Percentiles rank a stretch among this genome's conserved stretches.
Evolutionary conservation across 345 rosid genomes (phyloP).

Genomic region (Rhodomyrtus tomentosa): DNA sequence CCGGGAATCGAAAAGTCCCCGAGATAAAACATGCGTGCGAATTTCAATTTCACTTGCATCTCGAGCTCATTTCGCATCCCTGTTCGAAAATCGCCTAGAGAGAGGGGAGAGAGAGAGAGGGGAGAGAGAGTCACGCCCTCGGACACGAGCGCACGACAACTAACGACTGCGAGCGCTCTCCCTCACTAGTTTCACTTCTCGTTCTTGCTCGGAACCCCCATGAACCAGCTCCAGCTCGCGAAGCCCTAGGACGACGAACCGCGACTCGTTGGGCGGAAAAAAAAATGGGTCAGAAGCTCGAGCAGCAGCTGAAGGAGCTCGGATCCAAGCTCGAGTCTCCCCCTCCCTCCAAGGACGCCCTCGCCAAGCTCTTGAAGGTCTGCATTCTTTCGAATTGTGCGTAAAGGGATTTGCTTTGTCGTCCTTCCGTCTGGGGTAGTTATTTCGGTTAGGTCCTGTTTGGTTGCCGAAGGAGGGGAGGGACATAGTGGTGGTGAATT

Average conservation of each 20-base stretch:
- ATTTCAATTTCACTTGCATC: neutral
- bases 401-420: neutral
- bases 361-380: conserved; percentile 81
- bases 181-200: neutral
- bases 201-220: neutral
- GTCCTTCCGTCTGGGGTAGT: neutral
- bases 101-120: neutral
- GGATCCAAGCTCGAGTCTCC: conserved; percentile 84
- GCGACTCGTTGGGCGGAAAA: neutral
- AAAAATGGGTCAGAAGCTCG: conserved; percentile 54
- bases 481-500: neutral
- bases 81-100: neutral
- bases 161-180: neutral
- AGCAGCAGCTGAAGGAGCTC: conserved; percentile 56
- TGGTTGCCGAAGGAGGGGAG: neutral
- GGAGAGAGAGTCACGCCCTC: neutral
- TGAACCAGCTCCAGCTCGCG: neutral
- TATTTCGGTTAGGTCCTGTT: conserved; percentile 4
- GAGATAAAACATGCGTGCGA: neutral
- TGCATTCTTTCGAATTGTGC: conserved; percentile 8
- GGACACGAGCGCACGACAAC: neutral
- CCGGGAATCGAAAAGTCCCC: no score
- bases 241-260: neutral
- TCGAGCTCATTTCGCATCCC: neutral
- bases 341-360: conserved; percentile 62